Conservation (phyloP, 1,284 basidiomycete species). For the Ganoderma lucidum region DNA sequence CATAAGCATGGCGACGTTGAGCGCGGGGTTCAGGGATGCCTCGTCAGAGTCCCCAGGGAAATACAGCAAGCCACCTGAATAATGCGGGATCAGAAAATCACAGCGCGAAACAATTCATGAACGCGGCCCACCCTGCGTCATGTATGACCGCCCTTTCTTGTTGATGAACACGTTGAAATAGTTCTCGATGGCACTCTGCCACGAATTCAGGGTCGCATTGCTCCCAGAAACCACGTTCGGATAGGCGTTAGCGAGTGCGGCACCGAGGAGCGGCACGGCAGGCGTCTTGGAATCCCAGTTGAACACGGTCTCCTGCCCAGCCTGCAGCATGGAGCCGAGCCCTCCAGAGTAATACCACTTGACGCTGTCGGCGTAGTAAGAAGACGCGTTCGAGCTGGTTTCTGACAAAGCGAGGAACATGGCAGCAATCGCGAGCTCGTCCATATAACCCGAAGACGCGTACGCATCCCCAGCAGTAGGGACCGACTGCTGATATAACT, state of each 20-base stretch:
- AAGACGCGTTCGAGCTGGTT: conserved; percentile 31
- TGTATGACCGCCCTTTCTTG: conserved; percentile 57
- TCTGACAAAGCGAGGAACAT: conserved; percentile 78
- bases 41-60: conserved; percentile 83
- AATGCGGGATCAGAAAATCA: conserved; percentile 1
- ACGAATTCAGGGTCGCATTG: conserved; percentile 59
- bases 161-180: conserved; percentile 82
- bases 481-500: conserved; percentile 70
- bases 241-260: conserved; percentile 67
- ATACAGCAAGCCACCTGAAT: conserved; percentile 78
- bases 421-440: conserved; percentile 79
- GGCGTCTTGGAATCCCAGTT: conserved; percentile 92
- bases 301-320: conserved; percentile 65
- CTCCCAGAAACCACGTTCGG: conserved; percentile 49
- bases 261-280: conserved; percentile 78
- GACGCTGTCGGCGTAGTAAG: conserved; percentile 68
- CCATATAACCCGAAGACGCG: conserved; percentile 73
- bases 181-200: conserved; percentile 76
- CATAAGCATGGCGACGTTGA: conserved; percentile 87
- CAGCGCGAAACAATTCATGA: neutral
- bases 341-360: conserved; percentile 66
- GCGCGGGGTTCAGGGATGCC: conserved; percentile 84
- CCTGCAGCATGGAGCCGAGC: conserved; percentile 47
- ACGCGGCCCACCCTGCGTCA: conserved; percentile 57
- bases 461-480: conserved; percentile 75